phyloP scores from a whole-genome alignment of 495 filamentous ascomycete species.

The Penicillium dipodomyicola region DNA sequence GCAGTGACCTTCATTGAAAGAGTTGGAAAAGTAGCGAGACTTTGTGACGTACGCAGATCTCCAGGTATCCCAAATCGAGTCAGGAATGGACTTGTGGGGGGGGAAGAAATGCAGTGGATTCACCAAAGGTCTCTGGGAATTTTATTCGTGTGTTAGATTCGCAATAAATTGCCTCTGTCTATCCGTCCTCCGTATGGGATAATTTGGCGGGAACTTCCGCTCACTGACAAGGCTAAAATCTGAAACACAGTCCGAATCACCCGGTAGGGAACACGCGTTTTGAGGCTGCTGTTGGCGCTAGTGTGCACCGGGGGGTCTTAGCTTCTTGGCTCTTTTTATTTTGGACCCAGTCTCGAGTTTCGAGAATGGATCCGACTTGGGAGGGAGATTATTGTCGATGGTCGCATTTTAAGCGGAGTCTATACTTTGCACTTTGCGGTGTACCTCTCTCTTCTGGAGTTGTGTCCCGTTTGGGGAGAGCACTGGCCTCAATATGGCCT shows the following conservation, averaged over 20 bases:
- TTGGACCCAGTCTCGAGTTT: neutral
- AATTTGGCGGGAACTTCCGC: slow-evolving; percentile 25
- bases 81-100: slow-evolving; percentile 10
- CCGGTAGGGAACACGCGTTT: slow-evolving; percentile 27
- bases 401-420: slow-evolving; percentile 8
- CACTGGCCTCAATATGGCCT: slow-evolving; percentile 10
- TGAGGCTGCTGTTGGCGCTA: slow-evolving; percentile 19
- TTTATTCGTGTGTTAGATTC: neutral
- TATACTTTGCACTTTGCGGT: slow-evolving; percentile 7
- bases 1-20: slow-evolving; percentile 3
- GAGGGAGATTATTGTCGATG: slow-evolving; percentile 10
- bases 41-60: slow-evolving; percentile 12
- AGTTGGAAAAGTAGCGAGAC: neutral
- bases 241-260: slow-evolving; percentile 35
- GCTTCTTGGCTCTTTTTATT: slow-evolving; percentile 1
- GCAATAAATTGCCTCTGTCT: slow-evolving; percentile 3
- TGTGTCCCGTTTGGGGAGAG: neutral
- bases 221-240: slow-evolving; percentile 31
- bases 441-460: slow-evolving; percentile 5
- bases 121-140: neutral
- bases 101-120: neutral
- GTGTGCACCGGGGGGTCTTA: slow-evolving; percentile 18
- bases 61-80: neutral
- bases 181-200: neutral
- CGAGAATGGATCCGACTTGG: slow-evolving; percentile 1